Evolutionary conservation across 2,329 filamentous ascomycete species (phyloP).

Genomic region (Alternaria ventricosa): DNA sequence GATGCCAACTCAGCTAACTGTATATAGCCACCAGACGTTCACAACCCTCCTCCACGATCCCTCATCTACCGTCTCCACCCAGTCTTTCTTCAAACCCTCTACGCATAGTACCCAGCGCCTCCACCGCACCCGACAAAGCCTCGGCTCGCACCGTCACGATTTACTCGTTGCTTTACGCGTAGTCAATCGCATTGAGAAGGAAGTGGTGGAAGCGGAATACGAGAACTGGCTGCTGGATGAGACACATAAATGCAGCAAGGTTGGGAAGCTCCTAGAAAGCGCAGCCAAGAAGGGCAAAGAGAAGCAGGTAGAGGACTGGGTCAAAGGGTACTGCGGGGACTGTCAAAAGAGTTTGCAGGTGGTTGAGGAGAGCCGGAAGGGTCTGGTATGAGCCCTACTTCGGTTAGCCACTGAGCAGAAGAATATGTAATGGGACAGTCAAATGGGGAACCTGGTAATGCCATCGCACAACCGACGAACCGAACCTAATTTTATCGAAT

Average conservation of each 20-base stretch:
- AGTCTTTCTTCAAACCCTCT: slow-evolving; percentile 32
- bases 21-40: slow-evolving; percentile 45
- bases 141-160: slow-evolving; percentile 87
- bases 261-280: slow-evolving; percentile 55
- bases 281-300: slow-evolving; percentile 47
- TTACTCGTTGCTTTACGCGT: slow-evolving; percentile 88
- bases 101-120: slow-evolving; percentile 60
- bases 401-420: neutral
- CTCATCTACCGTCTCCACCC: slow-evolving; percentile 18
- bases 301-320: slow-evolving; percentile 61
- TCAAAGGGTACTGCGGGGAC: slow-evolving; percentile 67
- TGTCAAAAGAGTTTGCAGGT: slow-evolving; percentile 54
- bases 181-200: slow-evolving; percentile 85
- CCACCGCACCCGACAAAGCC: slow-evolving; percentile 78
- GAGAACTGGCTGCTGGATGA: slow-evolving; percentile 90
- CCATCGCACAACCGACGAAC: neutral
- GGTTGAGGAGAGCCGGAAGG: slow-evolving; percentile 12
- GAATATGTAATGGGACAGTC: neutral
- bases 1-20: slow-evolving; percentile 8
- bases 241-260: slow-evolving; percentile 73
- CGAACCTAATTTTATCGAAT: neutral
- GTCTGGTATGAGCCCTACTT: slow-evolving; percentile 13
- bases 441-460: neutral
- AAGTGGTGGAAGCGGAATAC: slow-evolving; percentile 87
- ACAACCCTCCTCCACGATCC: slow-evolving; percentile 42